These are phyloP conservation scores for Eimeria sp. DNA, from an alignment of 169 alveolate species.

Conservation along the genomic window DNA sequence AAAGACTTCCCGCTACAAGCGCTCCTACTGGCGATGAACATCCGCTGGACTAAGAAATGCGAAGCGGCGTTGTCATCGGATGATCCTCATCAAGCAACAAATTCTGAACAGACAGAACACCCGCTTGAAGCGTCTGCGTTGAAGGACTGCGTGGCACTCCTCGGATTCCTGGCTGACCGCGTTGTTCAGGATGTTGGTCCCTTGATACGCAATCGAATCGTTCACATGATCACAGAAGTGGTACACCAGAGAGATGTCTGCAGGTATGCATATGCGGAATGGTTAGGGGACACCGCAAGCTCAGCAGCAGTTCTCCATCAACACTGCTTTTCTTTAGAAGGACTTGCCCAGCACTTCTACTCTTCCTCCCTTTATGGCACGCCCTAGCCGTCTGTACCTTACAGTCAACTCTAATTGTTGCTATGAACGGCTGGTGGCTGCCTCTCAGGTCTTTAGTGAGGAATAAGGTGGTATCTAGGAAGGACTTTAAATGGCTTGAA, in stretches of 20 bases:
- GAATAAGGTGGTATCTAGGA: conserved; percentile 73
- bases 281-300: not conserved
- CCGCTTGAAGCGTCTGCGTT: conserved; percentile 79
- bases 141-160: conserved; percentile 85
- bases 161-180: conserved; percentile 93
- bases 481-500: conserved; percentile 97
- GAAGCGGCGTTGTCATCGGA: conserved; percentile 87
- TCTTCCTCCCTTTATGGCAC: not conserved
- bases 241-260: conserved; percentile 98
- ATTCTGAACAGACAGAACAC: not conserved
- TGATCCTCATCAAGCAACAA: not conserved
- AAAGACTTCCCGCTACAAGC: conserved; percentile 93
- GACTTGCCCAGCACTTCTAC: not conserved
- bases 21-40: conserved; percentile 91
- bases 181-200: conserved; percentile 94
- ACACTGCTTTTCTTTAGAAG: not conserved
- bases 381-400: not conserved
- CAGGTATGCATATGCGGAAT: conserved; percentile 78
- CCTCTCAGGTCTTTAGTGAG: conserved; percentile 40
- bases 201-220: conserved; percentile 95
- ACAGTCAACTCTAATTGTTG: not conserved
- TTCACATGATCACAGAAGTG: conserved; percentile 96
- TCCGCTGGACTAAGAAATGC: conserved; percentile 93
- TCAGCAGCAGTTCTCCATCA: not conserved
- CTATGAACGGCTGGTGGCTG: not conserved